A percentile compares a stretch with the other conserved stretches of the same genome.
Conservation (phyloP, 2,329 filamentous ascomycete genomes). For the Trichophyton rubrum region DNA sequence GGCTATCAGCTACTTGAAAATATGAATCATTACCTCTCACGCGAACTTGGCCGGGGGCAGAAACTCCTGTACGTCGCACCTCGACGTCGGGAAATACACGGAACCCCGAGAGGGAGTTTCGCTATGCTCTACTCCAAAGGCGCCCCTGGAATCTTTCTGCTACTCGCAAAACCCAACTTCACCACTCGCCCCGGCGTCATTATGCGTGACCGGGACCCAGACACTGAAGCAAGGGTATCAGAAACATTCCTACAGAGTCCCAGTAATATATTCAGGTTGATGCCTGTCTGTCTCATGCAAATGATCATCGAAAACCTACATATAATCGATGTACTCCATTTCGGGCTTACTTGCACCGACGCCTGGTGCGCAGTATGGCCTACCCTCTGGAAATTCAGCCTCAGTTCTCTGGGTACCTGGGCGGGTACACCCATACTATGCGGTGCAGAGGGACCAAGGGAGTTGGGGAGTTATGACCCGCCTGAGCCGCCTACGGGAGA, state of each 20-base stretch:
- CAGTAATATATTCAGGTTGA: background rate
- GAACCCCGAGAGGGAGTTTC: background rate
- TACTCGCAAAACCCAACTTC: background rate
- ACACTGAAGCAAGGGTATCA: background rate
- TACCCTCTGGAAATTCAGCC: background rate
- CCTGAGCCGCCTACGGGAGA: no score
- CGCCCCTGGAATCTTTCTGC: background rate
- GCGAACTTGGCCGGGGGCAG: background rate
- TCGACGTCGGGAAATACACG: background rate
- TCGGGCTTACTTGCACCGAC: background rate
- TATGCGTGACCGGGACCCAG: background rate
- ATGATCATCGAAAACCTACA: background rate
- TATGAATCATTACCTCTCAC: background rate
- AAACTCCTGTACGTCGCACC: background rate
- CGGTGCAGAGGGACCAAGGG: no score
- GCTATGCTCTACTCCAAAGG: background rate
- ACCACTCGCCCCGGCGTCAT: background rate
- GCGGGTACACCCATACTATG: background rate
- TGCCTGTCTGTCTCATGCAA: background rate
- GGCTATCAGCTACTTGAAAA: no score
- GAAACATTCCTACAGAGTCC: background rate
- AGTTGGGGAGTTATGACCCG: no score
- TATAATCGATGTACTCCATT: background rate
- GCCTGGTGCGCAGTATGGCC: background rate
- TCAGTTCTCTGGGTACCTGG: background rate